Percentiles rank a stretch among this genome's conserved stretches.
Evolutionary conservation across 2,329 filamentous ascomycete species (phyloP).

Genomic region (Phoma sp.): DNA sequence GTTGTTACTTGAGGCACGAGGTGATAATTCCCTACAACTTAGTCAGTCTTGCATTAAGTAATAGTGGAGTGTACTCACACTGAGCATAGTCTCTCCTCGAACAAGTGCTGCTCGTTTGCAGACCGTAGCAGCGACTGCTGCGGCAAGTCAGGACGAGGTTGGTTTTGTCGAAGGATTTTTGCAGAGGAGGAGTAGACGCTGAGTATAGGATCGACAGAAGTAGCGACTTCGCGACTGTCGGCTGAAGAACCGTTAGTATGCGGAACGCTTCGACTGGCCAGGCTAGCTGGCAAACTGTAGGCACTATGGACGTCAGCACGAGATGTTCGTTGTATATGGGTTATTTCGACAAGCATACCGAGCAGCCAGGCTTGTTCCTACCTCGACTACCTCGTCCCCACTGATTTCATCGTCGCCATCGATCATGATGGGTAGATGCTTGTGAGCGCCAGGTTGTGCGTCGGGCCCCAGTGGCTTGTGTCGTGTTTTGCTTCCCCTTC

Average conservation of each 20-base stretch:
- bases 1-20: not conserved
- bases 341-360: not conserved
- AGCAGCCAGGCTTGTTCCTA: not conserved
- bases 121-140: not conserved
- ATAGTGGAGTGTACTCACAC: not conserved
- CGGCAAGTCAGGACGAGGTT: too few relatives aligned
- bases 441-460: conserved; percentile 3
- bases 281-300: not conserved
- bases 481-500: not conserved
- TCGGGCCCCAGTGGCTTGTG: not conserved
- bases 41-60: not conserved
- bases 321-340: too few relatives aligned
- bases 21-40: not conserved
- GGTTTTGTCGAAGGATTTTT: too few relatives aligned
- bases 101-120: not conserved
- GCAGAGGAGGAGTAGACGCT: too few relatives aligned
- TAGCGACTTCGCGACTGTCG: not conserved
- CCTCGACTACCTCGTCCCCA: not conserved
- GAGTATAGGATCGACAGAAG: too few relatives aligned
- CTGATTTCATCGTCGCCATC: conserved; percentile 9
- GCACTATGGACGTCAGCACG: not conserved
- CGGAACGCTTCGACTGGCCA: not conserved
- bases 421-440: conserved; percentile 17
- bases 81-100: not conserved
- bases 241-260: not conserved